phyloP scores from a whole-genome alignment of 257 asterid genomes.

The Fraxinus cuspidata region DNA sequence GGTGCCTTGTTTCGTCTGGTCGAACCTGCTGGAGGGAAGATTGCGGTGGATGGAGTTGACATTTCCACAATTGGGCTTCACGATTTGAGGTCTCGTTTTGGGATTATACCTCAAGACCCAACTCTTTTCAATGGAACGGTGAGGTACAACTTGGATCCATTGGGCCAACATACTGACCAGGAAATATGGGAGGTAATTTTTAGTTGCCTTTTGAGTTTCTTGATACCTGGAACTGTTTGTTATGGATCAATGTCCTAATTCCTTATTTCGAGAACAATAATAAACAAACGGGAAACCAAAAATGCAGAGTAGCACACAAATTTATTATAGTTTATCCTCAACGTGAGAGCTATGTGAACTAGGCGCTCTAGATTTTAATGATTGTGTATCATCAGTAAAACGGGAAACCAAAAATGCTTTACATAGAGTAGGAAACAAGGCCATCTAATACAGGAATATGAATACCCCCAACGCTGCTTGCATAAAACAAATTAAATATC shows the following conservation, averaged over 20 bases:
- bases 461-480: too few relatives aligned
- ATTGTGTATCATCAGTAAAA: neutral
- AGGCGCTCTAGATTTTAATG: neutral
- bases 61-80: conserved; percentile 80
- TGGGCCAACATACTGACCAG: conserved; percentile 63
- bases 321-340: neutral
- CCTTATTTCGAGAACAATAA: neutral
- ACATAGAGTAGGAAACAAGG: too few relatives aligned
- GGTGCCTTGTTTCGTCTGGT: conserved; percentile 52
- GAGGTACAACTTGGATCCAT: conserved; percentile 88
- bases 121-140: conserved; percentile 93
- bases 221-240: neutral
- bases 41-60: conserved; percentile 84
- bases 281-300: neutral
- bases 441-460: too few relatives aligned
- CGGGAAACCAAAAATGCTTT: neutral
- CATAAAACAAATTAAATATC: too few relatives aligned
- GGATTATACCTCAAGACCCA: conserved; percentile 97
- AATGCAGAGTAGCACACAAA: neutral
- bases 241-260: neutral
- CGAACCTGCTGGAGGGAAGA: conserved; percentile 87
- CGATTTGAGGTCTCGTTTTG: conserved; percentile 85
- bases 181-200: conserved; percentile 86
- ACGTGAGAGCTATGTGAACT: neutral
- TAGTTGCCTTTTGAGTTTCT: neutral